Base-by-base conservation (phyloP, 2,329 filamentous ascomycete genomes). In the Macrophomina tecta region DNA sequence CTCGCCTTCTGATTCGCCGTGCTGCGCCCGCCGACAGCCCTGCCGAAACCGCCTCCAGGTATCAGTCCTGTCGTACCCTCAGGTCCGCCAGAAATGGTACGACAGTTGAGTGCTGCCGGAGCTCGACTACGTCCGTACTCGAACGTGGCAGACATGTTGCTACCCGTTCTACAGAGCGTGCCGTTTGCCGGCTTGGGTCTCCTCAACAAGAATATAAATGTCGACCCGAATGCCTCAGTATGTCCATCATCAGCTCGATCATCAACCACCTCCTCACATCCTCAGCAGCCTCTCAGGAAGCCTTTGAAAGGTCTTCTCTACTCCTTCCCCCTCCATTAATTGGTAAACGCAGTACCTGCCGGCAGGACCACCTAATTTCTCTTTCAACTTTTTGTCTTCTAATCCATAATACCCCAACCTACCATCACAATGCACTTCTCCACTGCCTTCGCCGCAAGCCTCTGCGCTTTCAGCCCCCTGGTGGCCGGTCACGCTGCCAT, bases 401-500 rank as follows among this genome's bases (percentile, higher is more conserved):
- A 64, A 53, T 64, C 36, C 32, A 32, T 58, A 64, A 38, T 30
- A 40, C 48, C 28, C 28, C 23, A 9, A 32, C 46, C 18, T 30
- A n/a, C 48, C 61, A 42, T n/a, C 77, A 79, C 73, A 69, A 82
- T 82, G 80, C 76, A 77, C 75, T 78, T 80, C 76, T 72, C 76
- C 72, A 78, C 75, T 71, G 67, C 76, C 69, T 69, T 79, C 71
- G 71, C 80, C 70, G 76, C 86, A 73, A 79, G 82, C 73, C 79
- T 87, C 77, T 75, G 89, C 73, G 80, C 85, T 71, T 79, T 83
- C 69, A 82, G 82, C 72, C 79, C 84, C 70, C 82, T 90, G 63
- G 87, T 85, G 69, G 82, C 86, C 70, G 86, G 84, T 73, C 88
- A 90, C 81, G 82, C 83, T 68, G 87, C 84, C 71, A 89, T 90